A percentile compares a stretch with the other conserved stretches of the same genome.
Evolutionary conservation across 2,329 filamentous ascomycete species (phyloP).

Genomic region (Colletotrichum lindemuthianum): DNA sequence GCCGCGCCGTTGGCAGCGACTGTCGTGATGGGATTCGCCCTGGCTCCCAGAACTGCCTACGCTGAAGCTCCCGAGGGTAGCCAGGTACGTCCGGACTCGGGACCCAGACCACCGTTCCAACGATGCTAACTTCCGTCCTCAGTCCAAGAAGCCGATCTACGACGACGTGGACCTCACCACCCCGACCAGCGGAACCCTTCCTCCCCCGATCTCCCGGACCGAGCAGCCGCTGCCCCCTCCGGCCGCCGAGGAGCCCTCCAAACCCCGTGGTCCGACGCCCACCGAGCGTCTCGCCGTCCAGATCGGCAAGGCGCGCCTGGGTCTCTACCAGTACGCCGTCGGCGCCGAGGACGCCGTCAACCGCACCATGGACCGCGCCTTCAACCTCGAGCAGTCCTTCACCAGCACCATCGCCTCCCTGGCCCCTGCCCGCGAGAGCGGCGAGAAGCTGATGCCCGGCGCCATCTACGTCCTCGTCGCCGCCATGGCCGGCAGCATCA

Average conservation of each 20-base stretch:
- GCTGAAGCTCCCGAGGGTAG: conserved; percentile 59
- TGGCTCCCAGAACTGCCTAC: conserved; percentile 58
- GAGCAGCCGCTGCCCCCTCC: conserved; percentile 40
- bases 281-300: conserved; percentile 89
- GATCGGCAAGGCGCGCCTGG: conserved; percentile 82
- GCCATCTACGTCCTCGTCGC: conserved; percentile 92
- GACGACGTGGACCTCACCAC: conserved; percentile 68
- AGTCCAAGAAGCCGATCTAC: conserved; percentile 81
- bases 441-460: conserved; percentile 90
- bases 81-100: conserved; percentile 20
- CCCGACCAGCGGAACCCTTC: conserved; percentile 46
- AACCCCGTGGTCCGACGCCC: conserved; percentile 71
- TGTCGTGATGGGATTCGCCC: conserved; percentile 58
- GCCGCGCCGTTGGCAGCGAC: conserved; percentile 65
- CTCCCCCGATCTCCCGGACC: conserved; percentile 44
- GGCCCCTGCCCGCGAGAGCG: conserved; percentile 84
- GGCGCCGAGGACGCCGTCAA: conserved; percentile 86
- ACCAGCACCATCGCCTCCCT: conserved; percentile 89
- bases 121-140: conserved; percentile 28
- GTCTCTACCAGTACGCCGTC: conserved; percentile 80
- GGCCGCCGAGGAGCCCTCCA: conserved; percentile 39
- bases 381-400: conserved; percentile 88
- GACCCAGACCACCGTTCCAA: background rate
- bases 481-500: conserved; percentile 93
- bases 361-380: conserved; percentile 79